These are phyloP conservation scores for Chenopodium formosanum DNA, from an alignment of 148 eudicot genomes.

Conservation along the genomic window DNA sequence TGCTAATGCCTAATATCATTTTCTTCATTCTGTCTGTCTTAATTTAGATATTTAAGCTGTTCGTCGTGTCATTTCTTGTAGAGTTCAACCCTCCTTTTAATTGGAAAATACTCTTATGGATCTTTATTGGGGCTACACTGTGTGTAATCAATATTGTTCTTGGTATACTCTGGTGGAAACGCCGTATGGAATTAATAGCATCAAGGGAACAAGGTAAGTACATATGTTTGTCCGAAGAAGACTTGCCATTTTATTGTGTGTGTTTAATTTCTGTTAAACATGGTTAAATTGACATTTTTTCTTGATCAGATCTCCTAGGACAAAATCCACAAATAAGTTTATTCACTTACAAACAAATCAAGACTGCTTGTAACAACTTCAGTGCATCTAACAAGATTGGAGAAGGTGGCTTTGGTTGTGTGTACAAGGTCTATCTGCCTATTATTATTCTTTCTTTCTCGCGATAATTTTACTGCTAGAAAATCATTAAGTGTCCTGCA, in stretches of 20 bases:
- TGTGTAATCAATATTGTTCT: constrained; percentile 23
- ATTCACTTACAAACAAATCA: constrained; percentile 46
- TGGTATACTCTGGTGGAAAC: constrained; percentile 35
- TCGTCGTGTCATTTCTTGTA: constrained; percentile 2
- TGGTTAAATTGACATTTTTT: too few species aligned
- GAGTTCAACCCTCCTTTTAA: constrained; percentile 32
- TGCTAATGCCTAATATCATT: neutral
- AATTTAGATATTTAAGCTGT: neutral
- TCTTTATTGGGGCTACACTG: constrained; percentile 26
- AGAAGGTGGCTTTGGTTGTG: constrained; percentile 66
- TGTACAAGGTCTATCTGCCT: constrained; percentile 42
- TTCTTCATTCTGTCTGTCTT: neutral
- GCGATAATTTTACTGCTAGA: neutral
- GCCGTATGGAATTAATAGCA: constrained; percentile 21
- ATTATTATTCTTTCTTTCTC: neutral
- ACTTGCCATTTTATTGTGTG: neutral
- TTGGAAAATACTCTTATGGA: constrained; percentile 23
- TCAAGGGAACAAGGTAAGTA: constrained; percentile 44
- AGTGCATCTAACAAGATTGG: constrained; percentile 47
- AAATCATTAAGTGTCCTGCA: neutral
- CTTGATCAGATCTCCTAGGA: constrained; percentile 41
- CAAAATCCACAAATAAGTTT: constrained; percentile 45
- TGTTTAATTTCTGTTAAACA: neutral
- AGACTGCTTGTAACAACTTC: constrained; percentile 55
- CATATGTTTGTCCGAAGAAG: neutral